A percentile compares a stretch with the other conserved stretches of the same genome.
phyloP scores from a whole-genome alignment of 2,329 filamentous ascomycete genomes.

The Fusarium sp. region DNA sequence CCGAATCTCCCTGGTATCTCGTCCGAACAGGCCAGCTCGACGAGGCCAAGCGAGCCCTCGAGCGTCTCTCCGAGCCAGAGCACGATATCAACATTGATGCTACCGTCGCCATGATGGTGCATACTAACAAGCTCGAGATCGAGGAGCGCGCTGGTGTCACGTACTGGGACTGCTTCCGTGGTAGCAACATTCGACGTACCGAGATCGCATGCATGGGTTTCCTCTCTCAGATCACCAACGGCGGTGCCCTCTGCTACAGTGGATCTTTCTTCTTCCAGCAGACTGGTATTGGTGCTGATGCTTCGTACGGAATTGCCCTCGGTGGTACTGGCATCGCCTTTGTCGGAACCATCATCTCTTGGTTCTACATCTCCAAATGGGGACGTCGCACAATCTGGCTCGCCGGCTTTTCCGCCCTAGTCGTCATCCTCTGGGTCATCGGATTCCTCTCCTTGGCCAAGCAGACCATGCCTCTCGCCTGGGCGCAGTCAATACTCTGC shows the following conservation, averaged over 20 bases:
- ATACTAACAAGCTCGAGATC: slow-evolving; percentile 59
- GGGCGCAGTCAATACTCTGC: slow-evolving; percentile 54
- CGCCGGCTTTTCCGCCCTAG: slow-evolving; percentile 50
- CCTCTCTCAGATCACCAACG: slow-evolving; percentile 55
- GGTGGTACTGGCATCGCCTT: slow-evolving; percentile 57
- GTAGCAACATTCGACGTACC: slow-evolving; percentile 57
- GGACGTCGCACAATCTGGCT: slow-evolving; percentile 58
- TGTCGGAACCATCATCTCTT: slow-evolving; percentile 55
- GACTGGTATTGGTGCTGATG: slow-evolving; percentile 51
- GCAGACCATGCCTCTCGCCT: slow-evolving; percentile 49
- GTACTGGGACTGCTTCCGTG: slow-evolving; percentile 60
- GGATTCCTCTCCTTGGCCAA: slow-evolving; percentile 54
- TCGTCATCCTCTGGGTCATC: slow-evolving; percentile 54
- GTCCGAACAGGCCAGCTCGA: slow-evolving; percentile 48
- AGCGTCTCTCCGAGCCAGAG: slow-evolving; percentile 46
- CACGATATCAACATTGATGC: slow-evolving; percentile 50
- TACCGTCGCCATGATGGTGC: slow-evolving; percentile 54
- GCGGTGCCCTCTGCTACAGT: slow-evolving; percentile 54
- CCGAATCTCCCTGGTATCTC: slow-evolving; percentile 53
- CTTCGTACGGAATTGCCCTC: slow-evolving; percentile 55
- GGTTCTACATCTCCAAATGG: slow-evolving; percentile 54
- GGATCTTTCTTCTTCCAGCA: slow-evolving; percentile 60
- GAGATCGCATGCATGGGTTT: slow-evolving; percentile 57
- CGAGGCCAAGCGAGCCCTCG: slow-evolving; percentile 45
- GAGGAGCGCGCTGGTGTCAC: slow-evolving; percentile 50